A percentile compares a stretch with the other conserved stretches of the same genome.
Conservation (phyloP, 2,329 filamentous ascomycete genomes). For the Mycosphaerella sp. region DNA sequence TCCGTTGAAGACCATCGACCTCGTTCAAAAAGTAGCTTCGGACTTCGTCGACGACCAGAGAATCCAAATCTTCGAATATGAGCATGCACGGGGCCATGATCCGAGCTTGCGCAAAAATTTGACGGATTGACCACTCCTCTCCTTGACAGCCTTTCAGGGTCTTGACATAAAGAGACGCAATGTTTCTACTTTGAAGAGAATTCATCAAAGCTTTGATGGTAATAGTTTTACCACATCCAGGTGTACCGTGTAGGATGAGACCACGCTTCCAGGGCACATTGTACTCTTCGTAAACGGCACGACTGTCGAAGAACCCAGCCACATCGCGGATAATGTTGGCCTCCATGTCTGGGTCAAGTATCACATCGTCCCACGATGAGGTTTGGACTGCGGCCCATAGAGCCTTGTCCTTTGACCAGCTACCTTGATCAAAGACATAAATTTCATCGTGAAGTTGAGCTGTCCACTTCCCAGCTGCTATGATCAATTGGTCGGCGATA, state of each 20-base stretch:
- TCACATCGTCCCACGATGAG: slow-evolving; percentile 43
- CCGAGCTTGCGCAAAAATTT: slow-evolving; percentile 55
- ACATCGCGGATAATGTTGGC: slow-evolving; percentile 36
- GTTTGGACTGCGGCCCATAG: slow-evolving; percentile 39
- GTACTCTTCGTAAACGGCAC: slow-evolving; percentile 39
- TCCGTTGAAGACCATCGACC: slow-evolving; percentile 61
- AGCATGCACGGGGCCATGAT: slow-evolving; percentile 61
- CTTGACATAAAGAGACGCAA: slow-evolving; percentile 39
- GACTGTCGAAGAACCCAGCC: slow-evolving; percentile 38
- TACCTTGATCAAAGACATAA: slow-evolving; percentile 41
- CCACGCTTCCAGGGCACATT: slow-evolving; percentile 46
- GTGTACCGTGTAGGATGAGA: slow-evolving; percentile 37
- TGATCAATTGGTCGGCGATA: slow-evolving; percentile 34
- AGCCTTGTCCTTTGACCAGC: slow-evolving; percentile 37
- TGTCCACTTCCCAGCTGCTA: slow-evolving; percentile 37
- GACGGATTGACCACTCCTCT: slow-evolving; percentile 41
- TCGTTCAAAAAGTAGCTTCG: slow-evolving; percentile 67
- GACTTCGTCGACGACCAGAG: slow-evolving; percentile 54
- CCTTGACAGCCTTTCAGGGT: slow-evolving; percentile 36
- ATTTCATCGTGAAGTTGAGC: slow-evolving; percentile 38
- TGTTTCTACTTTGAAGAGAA: slow-evolving; percentile 36
- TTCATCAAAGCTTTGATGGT: slow-evolving; percentile 39
- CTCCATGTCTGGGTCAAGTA: slow-evolving; percentile 42
- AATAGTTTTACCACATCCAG: slow-evolving; percentile 44
- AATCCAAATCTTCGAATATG: slow-evolving; percentile 66